Percentiles rank a stretch among this genome's conserved stretches.
Evolutionary conservation across 73 alveolate genomes (phyloP).

Genomic region (Paramecium tetraurelia): DNA sequence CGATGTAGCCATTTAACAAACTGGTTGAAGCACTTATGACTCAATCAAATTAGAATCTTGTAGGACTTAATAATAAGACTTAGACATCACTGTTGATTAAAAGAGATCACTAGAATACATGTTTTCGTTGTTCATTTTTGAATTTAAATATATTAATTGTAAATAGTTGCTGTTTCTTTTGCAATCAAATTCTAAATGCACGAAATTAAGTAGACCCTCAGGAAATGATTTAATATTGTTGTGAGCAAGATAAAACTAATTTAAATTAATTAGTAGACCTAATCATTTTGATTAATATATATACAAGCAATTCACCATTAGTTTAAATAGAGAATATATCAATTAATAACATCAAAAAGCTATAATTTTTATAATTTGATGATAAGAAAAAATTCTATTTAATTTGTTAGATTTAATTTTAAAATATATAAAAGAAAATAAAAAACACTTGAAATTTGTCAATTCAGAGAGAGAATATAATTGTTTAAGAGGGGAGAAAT

Average conservation of each 20-base stretch:
- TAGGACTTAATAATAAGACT: slow-evolving; percentile 12
- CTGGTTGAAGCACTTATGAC: slow-evolving; percentile 43
- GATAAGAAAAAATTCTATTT: neutral
- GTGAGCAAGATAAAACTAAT: too few species aligned
- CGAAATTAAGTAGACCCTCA: neutral
- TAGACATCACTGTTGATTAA: slow-evolving; percentile 40
- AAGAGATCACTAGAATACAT: slow-evolving; percentile 44
- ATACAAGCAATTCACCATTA: too few species aligned
- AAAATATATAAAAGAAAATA: neutral
- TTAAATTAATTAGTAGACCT: too few species aligned
- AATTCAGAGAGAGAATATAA: neutral
- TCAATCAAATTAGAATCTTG: slow-evolving; percentile 34
- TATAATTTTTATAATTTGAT: neutral
- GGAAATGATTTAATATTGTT: too few species aligned
- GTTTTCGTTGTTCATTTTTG: slow-evolving; percentile 42
- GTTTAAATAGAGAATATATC: too few species aligned
- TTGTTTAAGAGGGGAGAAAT: neutral
- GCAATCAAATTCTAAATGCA: neutral
- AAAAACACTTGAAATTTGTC: neutral
- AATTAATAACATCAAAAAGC: too few species aligned
- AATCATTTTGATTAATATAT: too few species aligned
- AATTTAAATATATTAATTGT: neutral
- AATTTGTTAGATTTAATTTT: too few species aligned
- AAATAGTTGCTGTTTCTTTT: neutral
- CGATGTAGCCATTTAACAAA: slow-evolving; percentile 29